A percentile compares a stretch with the other conserved stretches of the same genome.
Conservation (phyloP, 805 yeast species). For the Saccharomycopsis babjevae region DNA sequence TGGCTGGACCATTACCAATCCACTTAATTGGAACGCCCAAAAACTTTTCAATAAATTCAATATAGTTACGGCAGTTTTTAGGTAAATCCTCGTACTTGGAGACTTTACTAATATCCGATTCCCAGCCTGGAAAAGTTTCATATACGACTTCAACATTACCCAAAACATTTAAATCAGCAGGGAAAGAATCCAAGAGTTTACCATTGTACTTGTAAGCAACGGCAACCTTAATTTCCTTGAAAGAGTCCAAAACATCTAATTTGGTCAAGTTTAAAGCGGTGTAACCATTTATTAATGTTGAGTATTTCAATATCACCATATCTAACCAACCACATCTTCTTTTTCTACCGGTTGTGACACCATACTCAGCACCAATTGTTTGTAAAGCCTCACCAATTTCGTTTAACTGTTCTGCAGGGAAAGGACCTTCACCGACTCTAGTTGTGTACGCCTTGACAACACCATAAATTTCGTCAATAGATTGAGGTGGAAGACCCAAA, state of each 20-base stretch:
- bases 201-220: conserved; percentile 77
- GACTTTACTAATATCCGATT: conserved; percentile 66
- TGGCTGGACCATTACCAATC: conserved; percentile 98
- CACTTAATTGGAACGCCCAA: conserved; percentile 80
- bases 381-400: conserved; percentile 80
- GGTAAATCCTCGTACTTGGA: conserved; percentile 73
- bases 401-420: conserved; percentile 95
- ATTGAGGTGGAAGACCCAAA: conserved; percentile 86
- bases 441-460: conserved; percentile 98
- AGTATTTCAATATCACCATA: conserved; percentile 85
- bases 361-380: conserved; percentile 86
- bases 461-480: conserved; percentile 76
- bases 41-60: conserved; percentile 77
- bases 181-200: conserved; percentile 66
- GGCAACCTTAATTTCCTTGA: conserved; percentile 82
- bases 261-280: conserved; percentile 91
- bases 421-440: conserved; percentile 98
- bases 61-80: conserved; percentile 73
- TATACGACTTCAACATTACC: conserved; percentile 90
- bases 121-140: conserved; percentile 91
- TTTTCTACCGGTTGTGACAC: conserved; percentile 98
- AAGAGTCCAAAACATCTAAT: conserved; percentile 86
- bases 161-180: conserved; percentile 76
- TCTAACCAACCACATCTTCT: conserved; percentile 99
- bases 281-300: conserved; percentile 88